Conservation (phyloP, 805 yeast genomes). For the Huiozyma naganishii region DNA sequence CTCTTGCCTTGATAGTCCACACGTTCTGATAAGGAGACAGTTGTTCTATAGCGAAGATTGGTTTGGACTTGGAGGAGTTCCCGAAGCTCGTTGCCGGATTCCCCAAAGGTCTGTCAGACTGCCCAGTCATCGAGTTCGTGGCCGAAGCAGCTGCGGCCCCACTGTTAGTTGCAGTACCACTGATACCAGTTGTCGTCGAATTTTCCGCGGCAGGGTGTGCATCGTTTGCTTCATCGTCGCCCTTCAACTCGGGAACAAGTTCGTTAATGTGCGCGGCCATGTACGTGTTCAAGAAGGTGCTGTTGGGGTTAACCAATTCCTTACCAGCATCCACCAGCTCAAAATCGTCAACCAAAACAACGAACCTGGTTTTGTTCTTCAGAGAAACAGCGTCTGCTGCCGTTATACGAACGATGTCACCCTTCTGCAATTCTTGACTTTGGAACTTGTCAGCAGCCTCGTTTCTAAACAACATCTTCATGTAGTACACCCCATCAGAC, state of each 20-base stretch:
- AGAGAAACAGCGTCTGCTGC: constrained; percentile 28
- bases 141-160: constrained; percentile 6
- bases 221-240: constrained; percentile 18
- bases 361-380: constrained; percentile 35
- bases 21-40: constrained; percentile 81
- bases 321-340: constrained; percentile 33
- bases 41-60: constrained; percentile 68
- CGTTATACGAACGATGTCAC: constrained; percentile 24
- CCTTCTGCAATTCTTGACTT: constrained; percentile 37
- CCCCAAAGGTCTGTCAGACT: constrained; percentile 15
- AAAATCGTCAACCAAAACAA: constrained; percentile 37
- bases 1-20: constrained; percentile 93
- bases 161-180: constrained; percentile 4
- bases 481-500: constrained; percentile 41
- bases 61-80: constrained; percentile 19
- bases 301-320: constrained; percentile 30
- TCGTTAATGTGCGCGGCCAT: constrained; percentile 49
- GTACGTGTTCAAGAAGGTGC: constrained; percentile 43
- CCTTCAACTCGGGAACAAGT: constrained; percentile 9
- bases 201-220: constrained; percentile 5
- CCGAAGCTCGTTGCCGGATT: constrained; percentile 9
- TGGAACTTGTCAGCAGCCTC: constrained; percentile 36
- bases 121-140: constrained; percentile 8
- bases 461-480: constrained; percentile 45
- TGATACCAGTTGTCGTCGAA: neutral